These are phyloP conservation scores for Pueraria montana DNA, from an alignment of 306 rosid species.

Conservation along the genomic window DNA sequence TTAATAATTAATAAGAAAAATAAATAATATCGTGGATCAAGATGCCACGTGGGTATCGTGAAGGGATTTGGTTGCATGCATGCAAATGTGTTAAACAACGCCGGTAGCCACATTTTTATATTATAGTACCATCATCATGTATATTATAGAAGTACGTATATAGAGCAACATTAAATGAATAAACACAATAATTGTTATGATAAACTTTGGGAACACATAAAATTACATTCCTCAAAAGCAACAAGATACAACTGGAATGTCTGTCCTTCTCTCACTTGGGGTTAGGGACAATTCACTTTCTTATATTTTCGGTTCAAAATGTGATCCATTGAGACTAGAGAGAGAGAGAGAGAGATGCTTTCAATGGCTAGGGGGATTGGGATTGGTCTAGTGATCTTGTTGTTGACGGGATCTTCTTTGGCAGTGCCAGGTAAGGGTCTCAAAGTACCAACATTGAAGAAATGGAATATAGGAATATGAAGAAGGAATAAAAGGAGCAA, in stretches of 20 bases:
- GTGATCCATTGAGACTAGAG: slow-evolving; percentile 44
- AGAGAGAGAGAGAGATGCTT: slow-evolving; percentile 38
- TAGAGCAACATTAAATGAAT: slow-evolving; percentile 13
- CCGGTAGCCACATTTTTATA: slow-evolving; percentile 17
- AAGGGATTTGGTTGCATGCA: slow-evolving; percentile 81
- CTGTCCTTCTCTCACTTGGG: slow-evolving; percentile 70
- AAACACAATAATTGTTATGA: slow-evolving; percentile 51
- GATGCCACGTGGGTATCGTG: slow-evolving; percentile 80
- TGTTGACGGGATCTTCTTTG: slow-evolving; percentile 69
- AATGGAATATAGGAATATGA: slow-evolving; percentile 39
- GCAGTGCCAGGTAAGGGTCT: slow-evolving; percentile 54
- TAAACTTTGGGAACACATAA: slow-evolving; percentile 73
- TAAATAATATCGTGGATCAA: slow-evolving; percentile 49
- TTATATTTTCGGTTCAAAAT: slow-evolving; percentile 19
- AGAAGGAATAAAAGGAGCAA: not conserved
- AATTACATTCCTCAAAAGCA: slow-evolving; percentile 91
- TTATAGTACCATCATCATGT: not conserved
- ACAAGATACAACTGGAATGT: slow-evolving; percentile 97
- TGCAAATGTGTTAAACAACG: slow-evolving; percentile 52
- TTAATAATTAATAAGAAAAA: not conserved
- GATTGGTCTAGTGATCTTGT: slow-evolving; percentile 79
- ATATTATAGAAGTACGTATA: not conserved
- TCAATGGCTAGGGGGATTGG: slow-evolving; percentile 55
- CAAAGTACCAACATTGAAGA: slow-evolving; percentile 54
- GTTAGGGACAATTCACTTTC: slow-evolving; percentile 52